Evolutionary conservation across 805 yeast genomes (phyloP).

Genomic region (Kuraishia cidri): DNA sequence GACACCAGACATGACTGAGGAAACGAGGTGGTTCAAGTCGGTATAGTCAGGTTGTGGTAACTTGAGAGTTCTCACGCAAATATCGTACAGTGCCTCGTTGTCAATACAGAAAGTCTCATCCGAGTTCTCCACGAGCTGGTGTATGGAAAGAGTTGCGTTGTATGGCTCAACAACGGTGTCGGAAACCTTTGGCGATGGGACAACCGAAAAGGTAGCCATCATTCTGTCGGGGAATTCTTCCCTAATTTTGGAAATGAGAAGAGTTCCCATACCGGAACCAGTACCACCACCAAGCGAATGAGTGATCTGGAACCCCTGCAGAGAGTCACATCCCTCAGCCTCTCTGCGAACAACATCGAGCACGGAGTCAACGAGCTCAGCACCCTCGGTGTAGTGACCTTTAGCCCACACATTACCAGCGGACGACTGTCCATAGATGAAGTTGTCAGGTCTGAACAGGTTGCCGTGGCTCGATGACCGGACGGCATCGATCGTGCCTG

Average conservation of each 20-base stretch:
- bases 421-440: slow-evolving; percentile 81
- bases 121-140: slow-evolving; percentile 83
- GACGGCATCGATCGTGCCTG: slow-evolving; percentile 86
- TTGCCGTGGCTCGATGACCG: slow-evolving; percentile 75
- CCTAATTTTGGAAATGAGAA: slow-evolving; percentile 74
- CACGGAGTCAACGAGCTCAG: slow-evolving; percentile 85
- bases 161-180: slow-evolving; percentile 95
- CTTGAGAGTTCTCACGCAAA: slow-evolving; percentile 80
- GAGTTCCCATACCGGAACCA: slow-evolving; percentile 94
- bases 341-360: slow-evolving; percentile 88
- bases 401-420: slow-evolving; percentile 98
- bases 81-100: slow-evolving; percentile 87
- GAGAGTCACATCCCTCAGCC: slow-evolving; percentile 86
- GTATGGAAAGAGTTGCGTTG: slow-evolving; percentile 85
- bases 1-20: slow-evolving; percentile 92
- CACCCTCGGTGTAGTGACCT: slow-evolving; percentile 96
- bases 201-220: slow-evolving; percentile 92
- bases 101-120: slow-evolving; percentile 95
- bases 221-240: slow-evolving; percentile 94
- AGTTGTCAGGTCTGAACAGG: slow-evolving; percentile 88
- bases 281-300: slow-evolving; percentile 89
- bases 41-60: slow-evolving; percentile 69
- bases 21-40: slow-evolving; percentile 75
- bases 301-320: slow-evolving; percentile 90
- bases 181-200: slow-evolving; percentile 85